Evolutionary conservation across 257 asterid species (phyloP).

Genomic region (Nicotiana undulata): DNA sequence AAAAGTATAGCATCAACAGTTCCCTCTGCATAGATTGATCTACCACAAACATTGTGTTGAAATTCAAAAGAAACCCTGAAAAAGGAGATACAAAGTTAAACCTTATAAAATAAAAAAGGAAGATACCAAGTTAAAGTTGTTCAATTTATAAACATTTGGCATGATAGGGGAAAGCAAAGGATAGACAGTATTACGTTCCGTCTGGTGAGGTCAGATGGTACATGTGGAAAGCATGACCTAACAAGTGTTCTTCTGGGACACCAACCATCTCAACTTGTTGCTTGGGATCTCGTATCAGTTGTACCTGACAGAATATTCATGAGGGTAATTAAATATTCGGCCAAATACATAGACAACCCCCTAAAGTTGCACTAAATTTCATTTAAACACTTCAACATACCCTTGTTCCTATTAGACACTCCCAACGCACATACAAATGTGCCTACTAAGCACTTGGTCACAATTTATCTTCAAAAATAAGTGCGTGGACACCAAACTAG

Average conservation of each 20-base stretch:
- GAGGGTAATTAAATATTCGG: not conserved
- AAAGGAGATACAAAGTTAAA: not conserved
- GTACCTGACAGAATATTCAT: constrained; percentile 36
- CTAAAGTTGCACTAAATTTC: no score
- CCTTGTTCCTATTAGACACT: no score
- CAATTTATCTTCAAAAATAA: no score
- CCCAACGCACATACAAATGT: no score
- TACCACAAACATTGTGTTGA: constrained; percentile 94
- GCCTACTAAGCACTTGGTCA: no score
- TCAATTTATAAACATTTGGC: constrained; percentile 5
- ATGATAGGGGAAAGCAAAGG: not conserved
- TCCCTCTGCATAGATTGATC: constrained; percentile 98
- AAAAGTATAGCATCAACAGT: constrained; percentile 91
- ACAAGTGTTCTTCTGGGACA: constrained; percentile 78
- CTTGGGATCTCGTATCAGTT: constrained; percentile 67
- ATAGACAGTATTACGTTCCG: constrained; percentile 47
- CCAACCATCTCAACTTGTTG: constrained; percentile 85
- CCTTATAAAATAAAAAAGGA: no score
- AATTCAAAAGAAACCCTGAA: constrained; percentile 83
- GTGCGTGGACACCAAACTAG: no score
- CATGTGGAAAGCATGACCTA: constrained; percentile 94
- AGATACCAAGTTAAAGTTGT: not conserved
- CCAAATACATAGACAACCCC: no score
- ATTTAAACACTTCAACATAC: no score
- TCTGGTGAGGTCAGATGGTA: constrained; percentile 88